Percentiles rank a stretch among this genome's conserved stretches.
Conservation (phyloP, 306 rosid genomes). For the Citrullus mucosospermus region DNA sequence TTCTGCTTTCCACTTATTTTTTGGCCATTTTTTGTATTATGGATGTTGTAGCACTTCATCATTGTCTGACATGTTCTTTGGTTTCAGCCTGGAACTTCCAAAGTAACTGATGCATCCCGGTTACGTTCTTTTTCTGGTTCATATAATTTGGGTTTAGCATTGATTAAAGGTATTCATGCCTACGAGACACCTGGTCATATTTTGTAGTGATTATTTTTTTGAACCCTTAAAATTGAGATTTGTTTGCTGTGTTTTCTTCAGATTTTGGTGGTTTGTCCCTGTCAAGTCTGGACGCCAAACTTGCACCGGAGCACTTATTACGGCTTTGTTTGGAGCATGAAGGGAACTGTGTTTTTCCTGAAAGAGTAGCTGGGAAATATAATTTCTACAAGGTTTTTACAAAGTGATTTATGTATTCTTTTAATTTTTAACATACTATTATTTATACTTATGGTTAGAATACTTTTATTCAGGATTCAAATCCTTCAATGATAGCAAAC, state of each 20-base stretch:
- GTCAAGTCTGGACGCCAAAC: constrained; percentile 47
- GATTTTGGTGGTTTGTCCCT: constrained; percentile 38
- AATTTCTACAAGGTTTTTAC: constrained; percentile 71
- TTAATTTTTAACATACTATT: neutral
- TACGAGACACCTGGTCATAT: neutral
- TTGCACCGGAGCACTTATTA: constrained; percentile 70
- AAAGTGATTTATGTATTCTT: neutral
- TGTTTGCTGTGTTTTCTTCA: constrained; percentile 12
- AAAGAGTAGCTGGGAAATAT: constrained; percentile 30
- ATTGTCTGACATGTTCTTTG: neutral
- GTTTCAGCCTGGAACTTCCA: constrained; percentile 47
- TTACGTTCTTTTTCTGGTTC: constrained; percentile 50
- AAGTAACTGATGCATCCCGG: constrained; percentile 41
- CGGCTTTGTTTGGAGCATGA: constrained; percentile 59
- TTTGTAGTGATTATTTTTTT: neutral
- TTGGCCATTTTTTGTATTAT: neutral
- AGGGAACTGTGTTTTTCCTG: constrained; percentile 29
- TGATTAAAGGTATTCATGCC: constrained; percentile 42
- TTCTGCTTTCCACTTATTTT: neutral
- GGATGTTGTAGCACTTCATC: constrained; percentile 1
- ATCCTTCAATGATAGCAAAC: constrained; percentile 56
- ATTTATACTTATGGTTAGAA: constrained; percentile 1
- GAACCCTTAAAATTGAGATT: neutral
- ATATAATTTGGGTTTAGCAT: constrained; percentile 41
- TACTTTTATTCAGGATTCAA: constrained; percentile 46